A percentile compares a stretch with the other conserved stretches of the same genome.
phyloP scores from a whole-genome alignment of 805 yeast species.

The Candida takata region DNA sequence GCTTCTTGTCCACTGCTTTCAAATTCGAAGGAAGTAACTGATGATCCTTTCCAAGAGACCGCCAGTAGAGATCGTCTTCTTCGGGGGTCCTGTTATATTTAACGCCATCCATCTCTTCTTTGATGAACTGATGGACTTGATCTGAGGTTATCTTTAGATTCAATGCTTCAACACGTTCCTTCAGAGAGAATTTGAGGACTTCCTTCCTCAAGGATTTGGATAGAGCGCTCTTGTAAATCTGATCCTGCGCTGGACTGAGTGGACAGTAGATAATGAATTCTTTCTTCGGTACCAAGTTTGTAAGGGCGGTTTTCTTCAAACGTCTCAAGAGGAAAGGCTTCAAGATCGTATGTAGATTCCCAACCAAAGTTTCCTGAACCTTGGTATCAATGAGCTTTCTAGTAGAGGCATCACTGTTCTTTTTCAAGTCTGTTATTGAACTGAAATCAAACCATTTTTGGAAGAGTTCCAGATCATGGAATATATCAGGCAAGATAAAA shows the following conservation, averaged over 20 bases:
- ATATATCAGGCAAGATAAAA: constrained; percentile 87
- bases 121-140: constrained; percentile 37
- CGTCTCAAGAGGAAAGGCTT: constrained; percentile 85
- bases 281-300: constrained; percentile 75
- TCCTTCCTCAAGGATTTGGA: constrained; percentile 36
- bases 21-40: background rate
- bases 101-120: constrained; percentile 29
- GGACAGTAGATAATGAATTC: constrained; percentile 79
- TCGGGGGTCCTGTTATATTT: constrained; percentile 14
- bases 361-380: constrained; percentile 54
- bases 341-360: constrained; percentile 77
- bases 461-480: constrained; percentile 81
- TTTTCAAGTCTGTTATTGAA: constrained; percentile 38
- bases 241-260: constrained; percentile 54
- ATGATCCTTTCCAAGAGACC: constrained; percentile 10
- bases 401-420: constrained; percentile 30
- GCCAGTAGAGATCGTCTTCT: constrained; percentile 11
- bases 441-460: constrained; percentile 93
- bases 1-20: constrained; percentile 7
- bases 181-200: constrained; percentile 39
- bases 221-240: constrained; percentile 51
- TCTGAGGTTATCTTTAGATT: constrained; percentile 15
- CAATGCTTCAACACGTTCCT: constrained; percentile 44
- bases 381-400: constrained; percentile 49
- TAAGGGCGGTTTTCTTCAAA: constrained; percentile 65